Evolutionary conservation across 2,329 filamentous ascomycete genomes (phyloP), one percentile per base, ranked within the genome.

Genomic region (Albophoma yamanashiensis): DNA sequence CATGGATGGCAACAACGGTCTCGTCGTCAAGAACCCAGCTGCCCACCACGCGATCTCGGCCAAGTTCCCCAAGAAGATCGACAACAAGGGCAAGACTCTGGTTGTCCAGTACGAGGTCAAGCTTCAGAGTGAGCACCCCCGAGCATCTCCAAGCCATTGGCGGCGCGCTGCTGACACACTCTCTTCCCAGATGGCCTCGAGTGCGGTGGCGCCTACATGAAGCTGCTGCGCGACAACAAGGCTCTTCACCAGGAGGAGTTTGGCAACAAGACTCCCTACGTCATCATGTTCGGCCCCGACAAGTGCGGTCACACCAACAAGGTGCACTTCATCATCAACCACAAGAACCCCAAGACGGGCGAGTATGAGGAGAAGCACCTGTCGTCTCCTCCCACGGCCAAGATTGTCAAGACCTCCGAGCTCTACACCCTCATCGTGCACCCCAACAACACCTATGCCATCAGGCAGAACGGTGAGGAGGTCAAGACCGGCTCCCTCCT

Each of bases 331-430:
- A 99, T 99, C 77, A 96, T 99, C 87, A 94, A 95, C 79, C 94
- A 99, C 89, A 99, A 97, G 90, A 99, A 97, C 86, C 94, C 94
- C 74, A 97, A 96, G 89, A 97, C 92, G 55, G 93, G 93, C 81
- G 91, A 97, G 78, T 99, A 99, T 72, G 93, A 99, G 85, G 94
- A 99, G 89, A 99, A 99, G 88, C 94, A 99, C 79, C 84, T 99
- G 65, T 86, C 84, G 74, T 84, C 83, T 69, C 88, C 93, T 65
- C 92, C 94, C 63, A 83, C 88, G 62, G 92, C 92, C 73, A 89
- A 88, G 74, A 94, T 96, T 71, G 83, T 87, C 80, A 97, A 97
- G 87, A 88, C 91, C 64, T 89, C 90, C 64, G 89, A 93, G 76
- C 88, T 99, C 64, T 99, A 99, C 84, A 97, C 94, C 63, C 84